A percentile compares a stretch with the other conserved stretches of the same genome.
These are phyloP conservation scores for Botrytis deweyae DNA, from an alignment of 2,329 filamentous ascomycete genomes.

Conservation along the genomic window DNA sequence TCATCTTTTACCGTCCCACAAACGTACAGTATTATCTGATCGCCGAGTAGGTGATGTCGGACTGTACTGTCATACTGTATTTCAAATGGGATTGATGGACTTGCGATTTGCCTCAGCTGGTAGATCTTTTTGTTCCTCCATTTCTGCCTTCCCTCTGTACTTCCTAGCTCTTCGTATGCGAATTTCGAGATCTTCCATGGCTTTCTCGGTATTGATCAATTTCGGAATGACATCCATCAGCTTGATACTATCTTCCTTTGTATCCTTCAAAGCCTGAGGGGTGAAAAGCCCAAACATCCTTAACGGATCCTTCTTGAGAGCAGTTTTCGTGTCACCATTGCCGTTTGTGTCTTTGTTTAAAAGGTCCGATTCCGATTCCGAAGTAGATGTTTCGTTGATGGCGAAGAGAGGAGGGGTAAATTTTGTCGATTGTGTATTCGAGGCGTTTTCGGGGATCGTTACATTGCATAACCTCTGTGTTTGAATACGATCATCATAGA, in stretches of 20 bases:
- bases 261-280: conserved; percentile 49
- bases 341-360: conserved; percentile 3
- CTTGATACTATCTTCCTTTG: conserved; percentile 58
- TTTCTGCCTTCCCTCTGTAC: conserved; percentile 21
- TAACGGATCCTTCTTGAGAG: conserved; percentile 50
- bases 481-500: conserved; percentile 73
- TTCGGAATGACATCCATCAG: conserved; percentile 58
- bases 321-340: conserved; percentile 10
- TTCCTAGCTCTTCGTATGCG: conserved; percentile 61
- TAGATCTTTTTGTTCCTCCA: conserved; percentile 1
- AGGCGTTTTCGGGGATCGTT: conserved; percentile 29
- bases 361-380: conserved; percentile 1
- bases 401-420: conserved; percentile 37
- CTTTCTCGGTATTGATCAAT: conserved; percentile 56
- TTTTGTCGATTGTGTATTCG: conserved; percentile 18
- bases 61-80: not conserved
- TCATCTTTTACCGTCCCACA: conserved; percentile 7
- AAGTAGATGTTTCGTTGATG: not conserved
- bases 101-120: not conserved
- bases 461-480: conserved; percentile 50
- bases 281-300: conserved; percentile 56
- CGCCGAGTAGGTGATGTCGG: not conserved
- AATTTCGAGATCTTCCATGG: conserved; percentile 66
- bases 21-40: conserved; percentile 5
- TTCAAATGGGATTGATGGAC: not conserved